phyloP scores from a whole-genome alignment of 2,329 filamentous ascomycete genomes.

The Aureobasidium sp. region DNA sequence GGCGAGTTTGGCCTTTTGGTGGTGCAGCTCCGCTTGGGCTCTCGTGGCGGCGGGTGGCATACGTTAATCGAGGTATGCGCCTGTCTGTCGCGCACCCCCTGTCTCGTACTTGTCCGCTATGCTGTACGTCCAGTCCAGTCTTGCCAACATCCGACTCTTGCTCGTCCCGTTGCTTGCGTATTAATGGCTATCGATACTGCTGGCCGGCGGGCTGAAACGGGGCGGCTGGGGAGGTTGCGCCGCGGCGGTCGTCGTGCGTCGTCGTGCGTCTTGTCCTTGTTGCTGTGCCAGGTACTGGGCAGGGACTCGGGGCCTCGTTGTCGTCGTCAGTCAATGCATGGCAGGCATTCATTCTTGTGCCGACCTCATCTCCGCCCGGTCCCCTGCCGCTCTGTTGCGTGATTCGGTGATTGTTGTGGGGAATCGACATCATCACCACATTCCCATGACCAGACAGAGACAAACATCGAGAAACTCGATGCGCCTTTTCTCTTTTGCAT shows the following conservation, averaged over 20 bases:
- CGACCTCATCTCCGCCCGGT: conserved; percentile 9
- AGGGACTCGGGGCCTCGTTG: not conserved
- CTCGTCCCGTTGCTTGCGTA: not conserved
- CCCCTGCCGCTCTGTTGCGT: not conserved
- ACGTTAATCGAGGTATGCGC: not conserved
- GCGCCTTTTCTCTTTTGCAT: not conserved
- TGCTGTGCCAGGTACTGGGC: not conserved
- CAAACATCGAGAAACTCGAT: not conserved
- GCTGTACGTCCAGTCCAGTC: not conserved
- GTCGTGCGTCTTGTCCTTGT: not conserved
- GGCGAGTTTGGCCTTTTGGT: conserved; percentile 58
- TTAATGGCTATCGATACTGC: not conserved
- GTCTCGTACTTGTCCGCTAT: not conserved
- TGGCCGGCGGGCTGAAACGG: not conserved
- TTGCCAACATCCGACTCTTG: conserved; percentile 1
- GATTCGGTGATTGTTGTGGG: conserved; percentile 6
- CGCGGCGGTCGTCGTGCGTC: not conserved
- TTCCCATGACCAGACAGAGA: not conserved
- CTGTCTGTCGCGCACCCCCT: not conserved
- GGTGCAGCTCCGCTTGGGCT: conserved; percentile 30
- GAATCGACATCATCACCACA: not conserved
- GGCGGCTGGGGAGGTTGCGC: not conserved
- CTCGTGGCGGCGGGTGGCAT: conserved; percentile 29
- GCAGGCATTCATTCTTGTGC: not conserved
- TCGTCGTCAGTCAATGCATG: conserved; percentile 1